Base-by-base conservation (phyloP, 805 yeast species). In the Kuraishia piskuri region DNA sequence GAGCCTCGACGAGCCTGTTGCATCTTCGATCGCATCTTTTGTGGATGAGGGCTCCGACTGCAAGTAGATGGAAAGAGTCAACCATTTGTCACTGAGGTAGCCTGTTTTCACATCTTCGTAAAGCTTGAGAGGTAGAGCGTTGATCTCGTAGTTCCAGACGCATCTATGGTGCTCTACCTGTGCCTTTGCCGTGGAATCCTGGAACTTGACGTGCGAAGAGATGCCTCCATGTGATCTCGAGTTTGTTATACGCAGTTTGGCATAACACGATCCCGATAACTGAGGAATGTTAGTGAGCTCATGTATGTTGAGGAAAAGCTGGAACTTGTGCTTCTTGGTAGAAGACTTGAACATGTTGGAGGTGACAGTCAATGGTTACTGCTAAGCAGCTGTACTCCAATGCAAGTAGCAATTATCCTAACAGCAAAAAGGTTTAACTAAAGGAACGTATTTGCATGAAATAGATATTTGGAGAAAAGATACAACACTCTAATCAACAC, bases 221-320 rank as follows among this genome's bases (percentile, higher is more conserved):
- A 25, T 37, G 48, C 54, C 58, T 8, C 54, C 56, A 24, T 56
- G 58, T 17, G 24, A 14, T 5, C 48, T 20, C 9, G 54, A 52
- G 25, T 59, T 63, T 1, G 63, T 31, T 4, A 67, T 50, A 1
- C 62, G 55, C 9, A 62, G 49, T 54, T 83, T 82, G 20, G 90
- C 79, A 57, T 67, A 82, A 59, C 92, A 82, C 40, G 72, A 64
- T 0, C 96, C 96, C 2, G 82, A 72, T 1, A 85, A 74, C 58
- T 88, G 90, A 1, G 98, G 98, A 25, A 92, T 79, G 61, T 91
- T 91, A n/a, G 84, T 77, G 49, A 92, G 71, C 57, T 88, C 95
- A 53, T 79, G 77, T 50, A 90, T 76, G 19, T 76, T 67, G 25
- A 89, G 68, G 21, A 73, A 66, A 46, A 89, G 73, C 50, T 79